These are phyloP conservation scores for Talaromyces atroroseus DNA, from an alignment of 2,329 filamentous ascomycete species.

Conservation along the genomic window DNA sequence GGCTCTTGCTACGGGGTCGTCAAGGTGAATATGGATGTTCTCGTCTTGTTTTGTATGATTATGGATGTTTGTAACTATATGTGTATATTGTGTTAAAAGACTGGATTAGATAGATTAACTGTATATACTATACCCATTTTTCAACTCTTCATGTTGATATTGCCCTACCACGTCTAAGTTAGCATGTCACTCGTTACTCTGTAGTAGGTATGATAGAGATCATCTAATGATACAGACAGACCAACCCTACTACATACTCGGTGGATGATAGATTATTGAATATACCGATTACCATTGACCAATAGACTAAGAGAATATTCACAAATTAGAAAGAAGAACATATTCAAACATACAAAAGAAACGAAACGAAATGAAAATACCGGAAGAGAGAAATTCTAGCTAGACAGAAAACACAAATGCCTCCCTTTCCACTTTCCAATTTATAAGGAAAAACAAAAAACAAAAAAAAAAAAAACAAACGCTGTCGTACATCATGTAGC, in stretches of 20 bases:
- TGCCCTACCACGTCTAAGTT: no score
- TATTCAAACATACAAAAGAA: conserved; percentile 15
- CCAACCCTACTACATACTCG: no score
- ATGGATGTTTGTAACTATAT: no score
- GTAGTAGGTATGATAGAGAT: not conserved
- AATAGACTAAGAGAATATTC: conserved; percentile 8
- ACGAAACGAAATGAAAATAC: conserved; percentile 15
- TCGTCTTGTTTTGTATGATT: not conserved
- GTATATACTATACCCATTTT: not conserved
- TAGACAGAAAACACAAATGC: conserved; percentile 14
- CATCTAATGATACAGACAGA: no score
- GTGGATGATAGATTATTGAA: not conserved
- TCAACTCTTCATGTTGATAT: not conserved
- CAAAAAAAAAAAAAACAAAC: conserved; percentile 11
- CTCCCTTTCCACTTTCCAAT: conserved; percentile 8
- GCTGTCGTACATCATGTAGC: conserved; percentile 15
- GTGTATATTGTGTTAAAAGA: not conserved
- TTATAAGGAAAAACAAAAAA: conserved; percentile 11
- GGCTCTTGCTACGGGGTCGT: not conserved
- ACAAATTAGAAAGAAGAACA: conserved; percentile 6
- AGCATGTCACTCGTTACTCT: no score
- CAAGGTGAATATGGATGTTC: not conserved
- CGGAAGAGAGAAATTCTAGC: conserved; percentile 17
- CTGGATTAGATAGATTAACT: not conserved
- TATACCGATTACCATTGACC: not conserved